Conservation (phyloP, 1,139 yeast species). For the Debaryomyces subglobosus region DNA sequence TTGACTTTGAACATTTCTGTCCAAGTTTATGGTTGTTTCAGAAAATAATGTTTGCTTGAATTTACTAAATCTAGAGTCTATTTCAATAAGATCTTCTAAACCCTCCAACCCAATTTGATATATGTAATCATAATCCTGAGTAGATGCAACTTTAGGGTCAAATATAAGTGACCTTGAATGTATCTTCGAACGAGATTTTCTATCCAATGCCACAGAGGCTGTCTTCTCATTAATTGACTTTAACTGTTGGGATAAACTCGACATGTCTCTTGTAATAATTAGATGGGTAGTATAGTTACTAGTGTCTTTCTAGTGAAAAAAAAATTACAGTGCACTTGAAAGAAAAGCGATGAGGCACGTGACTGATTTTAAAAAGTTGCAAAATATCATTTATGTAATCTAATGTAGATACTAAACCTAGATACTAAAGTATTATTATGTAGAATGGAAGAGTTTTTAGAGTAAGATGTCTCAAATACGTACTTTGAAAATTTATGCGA, state of each 20-base stretch:
- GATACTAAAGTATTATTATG: not conserved
- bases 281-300: not conserved
- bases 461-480: not conserved
- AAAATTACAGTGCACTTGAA: not conserved
- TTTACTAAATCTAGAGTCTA: constrained; percentile 74
- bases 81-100: constrained; percentile 64
- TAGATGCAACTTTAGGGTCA: constrained; percentile 84
- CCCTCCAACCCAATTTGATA: constrained; percentile 77
- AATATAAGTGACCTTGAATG: constrained; percentile 88
- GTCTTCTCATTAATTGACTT: constrained; percentile 67
- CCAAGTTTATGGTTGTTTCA: constrained; percentile 75
- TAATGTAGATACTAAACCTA: not conserved
- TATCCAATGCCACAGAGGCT: constrained; percentile 78
- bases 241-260: constrained; percentile 79
- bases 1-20: constrained; percentile 74
- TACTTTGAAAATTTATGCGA: constrained; percentile 17
- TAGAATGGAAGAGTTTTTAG: not conserved
- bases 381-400: not conserved
- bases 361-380: not conserved
- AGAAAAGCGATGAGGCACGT: constrained; percentile 8
- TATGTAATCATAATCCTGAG: constrained; percentile 88
- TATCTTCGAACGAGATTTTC: constrained; percentile 81
- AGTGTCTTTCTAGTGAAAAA: not conserved
- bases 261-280: constrained; percentile 29
- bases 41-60: constrained; percentile 78